phyloP scores from a whole-genome alignment of 495 filamentous ascomycete species.

The Aspergillus leporis region DNA sequence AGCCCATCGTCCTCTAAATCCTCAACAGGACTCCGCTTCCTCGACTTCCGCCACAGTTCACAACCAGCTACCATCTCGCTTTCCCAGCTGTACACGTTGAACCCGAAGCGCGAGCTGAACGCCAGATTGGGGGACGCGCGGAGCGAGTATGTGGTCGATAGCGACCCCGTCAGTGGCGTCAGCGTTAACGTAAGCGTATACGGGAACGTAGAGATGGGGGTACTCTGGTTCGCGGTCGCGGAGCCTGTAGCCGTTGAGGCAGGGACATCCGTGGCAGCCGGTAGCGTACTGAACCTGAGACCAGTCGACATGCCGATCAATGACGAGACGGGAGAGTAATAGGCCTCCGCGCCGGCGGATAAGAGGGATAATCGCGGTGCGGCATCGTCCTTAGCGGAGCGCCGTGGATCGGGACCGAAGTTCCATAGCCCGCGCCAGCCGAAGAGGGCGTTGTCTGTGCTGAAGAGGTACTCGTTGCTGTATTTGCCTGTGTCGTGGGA shows the following conservation, averaged over 20 bases:
- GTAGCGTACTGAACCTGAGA: constrained; percentile 85
- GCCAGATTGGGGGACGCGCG: constrained; percentile 78
- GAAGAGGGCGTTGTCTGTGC: constrained; percentile 85
- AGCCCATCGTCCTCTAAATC: constrained; percentile 36
- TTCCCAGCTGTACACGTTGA: constrained; percentile 98
- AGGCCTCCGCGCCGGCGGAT: constrained; percentile 86
- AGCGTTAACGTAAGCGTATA: constrained; percentile 90
- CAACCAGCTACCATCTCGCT: constrained; percentile 87
- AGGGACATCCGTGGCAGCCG: constrained; percentile 67
- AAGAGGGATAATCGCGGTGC: constrained; percentile 48
- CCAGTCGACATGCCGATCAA: constrained; percentile 81
- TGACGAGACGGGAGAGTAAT: constrained; percentile 91
- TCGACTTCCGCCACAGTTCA: constrained; percentile 77
- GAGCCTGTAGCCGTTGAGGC: constrained; percentile 19
- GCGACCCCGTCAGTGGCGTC: constrained; percentile 89
- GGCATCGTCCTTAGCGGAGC: constrained; percentile 21
- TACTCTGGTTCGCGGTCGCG: constrained; percentile 25
- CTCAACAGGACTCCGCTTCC: constrained; percentile 31
- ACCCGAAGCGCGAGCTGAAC: constrained; percentile 87
- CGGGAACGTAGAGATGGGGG: constrained; percentile 61
- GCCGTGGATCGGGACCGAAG: constrained; percentile 78
- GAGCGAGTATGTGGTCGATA: constrained; percentile 87
- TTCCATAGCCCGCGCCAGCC: constrained; percentile 91
- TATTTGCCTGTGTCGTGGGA: constrained; percentile 90
- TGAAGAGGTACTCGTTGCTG: constrained; percentile 86